Evolutionary conservation across 148 eudicot genomes (phyloP), one percentile per base, ranked within the genome.

Genomic region (Chenopodium quinoa): DNA sequence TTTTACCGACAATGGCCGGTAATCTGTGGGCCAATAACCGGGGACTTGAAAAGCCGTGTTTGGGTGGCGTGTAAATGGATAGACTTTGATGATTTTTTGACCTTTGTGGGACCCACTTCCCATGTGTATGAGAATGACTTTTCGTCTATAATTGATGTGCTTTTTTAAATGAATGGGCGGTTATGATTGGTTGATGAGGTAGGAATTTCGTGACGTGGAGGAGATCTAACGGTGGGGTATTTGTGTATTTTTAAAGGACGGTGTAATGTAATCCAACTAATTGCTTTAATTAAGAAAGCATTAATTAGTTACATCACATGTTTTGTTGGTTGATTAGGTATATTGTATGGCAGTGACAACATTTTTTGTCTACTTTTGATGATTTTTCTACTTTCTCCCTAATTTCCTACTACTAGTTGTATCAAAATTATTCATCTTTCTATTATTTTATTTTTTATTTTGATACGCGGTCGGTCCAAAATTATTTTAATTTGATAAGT

Each of bases 51-150:
- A 40, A 78, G 86, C 81, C 80, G 80, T 66, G 66, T 70, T 47
- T 52, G 80, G 78, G 64, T 84, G 86, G 79, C 86, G 86, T 84
- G 86, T 81, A 31, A 73, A 80, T 77, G 81, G 84, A 81, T 77
- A 81, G 81, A 81, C 78, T 80, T 76, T 70, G 71, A 63, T 17
- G 76, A 52, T 46, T 67, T 81, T 84, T 84, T 71, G 68, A 48
- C 80, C 74, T 70, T 19, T 17, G 27, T 73, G 75, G 86, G 83
- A 20, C 50, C 86, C 83, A 77, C 52, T 16, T 32, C 4, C 78
- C 84, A 81, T 77, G 86, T 84, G 83, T 13, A 72, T 7, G 62
- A 17, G 16, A 19, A 56, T 68, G 73, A 84, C 75, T 69, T 62
- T 40, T 17, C 54, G 19, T 27, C 80, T 10, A 67, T 54, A 34